Conservation (phyloP, 2,329 filamentous ascomycete genomes). For the Albifimbria verrucaria region DNA sequence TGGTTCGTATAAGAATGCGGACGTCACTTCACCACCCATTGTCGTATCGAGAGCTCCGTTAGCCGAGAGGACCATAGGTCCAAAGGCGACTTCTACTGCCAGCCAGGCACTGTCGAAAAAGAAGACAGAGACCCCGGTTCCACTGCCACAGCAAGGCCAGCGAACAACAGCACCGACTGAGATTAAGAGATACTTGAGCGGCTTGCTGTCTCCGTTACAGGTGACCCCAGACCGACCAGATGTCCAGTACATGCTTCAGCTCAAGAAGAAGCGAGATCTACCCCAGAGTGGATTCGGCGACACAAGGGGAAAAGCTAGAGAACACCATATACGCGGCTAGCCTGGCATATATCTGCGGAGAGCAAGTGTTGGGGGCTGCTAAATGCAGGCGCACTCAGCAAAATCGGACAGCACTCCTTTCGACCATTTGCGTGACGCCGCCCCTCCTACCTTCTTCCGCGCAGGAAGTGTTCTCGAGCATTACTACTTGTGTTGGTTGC, state of each 20-base stretch:
- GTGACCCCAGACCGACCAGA: constrained; percentile 15
- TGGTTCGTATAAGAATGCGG: constrained; percentile 18
- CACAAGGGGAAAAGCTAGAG: constrained; percentile 18
- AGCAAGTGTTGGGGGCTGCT: constrained; percentile 15
- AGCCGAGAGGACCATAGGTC: background rate
- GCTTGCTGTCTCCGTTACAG: background rate
- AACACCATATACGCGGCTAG: constrained; percentile 22
- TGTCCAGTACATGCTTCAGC: constrained; percentile 15
- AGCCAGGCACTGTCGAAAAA: background rate
- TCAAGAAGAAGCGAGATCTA: constrained; percentile 20
- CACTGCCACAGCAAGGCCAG: background rate
- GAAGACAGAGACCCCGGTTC: background rate
- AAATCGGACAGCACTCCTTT: constrained; percentile 16
- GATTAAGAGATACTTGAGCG: constrained; percentile 15
- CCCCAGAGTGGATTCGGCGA: constrained; percentile 20
- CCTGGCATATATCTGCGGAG: constrained; percentile 28
- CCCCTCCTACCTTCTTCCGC: constrained; percentile 15
- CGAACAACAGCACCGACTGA: constrained; percentile 5
- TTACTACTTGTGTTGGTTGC: constrained; percentile 25
- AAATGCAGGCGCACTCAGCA: constrained; percentile 13
- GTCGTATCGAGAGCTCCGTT: constrained; percentile 21
- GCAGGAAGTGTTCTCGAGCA: constrained; percentile 15
- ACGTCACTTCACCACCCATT: constrained; percentile 21
- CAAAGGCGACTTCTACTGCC: constrained; percentile 6
- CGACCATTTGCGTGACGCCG: constrained; percentile 23